phyloP scores from a whole-genome alignment of 225 moss, liverwort and hornwort species.

The Pseudoscleropodium purum region DNA sequence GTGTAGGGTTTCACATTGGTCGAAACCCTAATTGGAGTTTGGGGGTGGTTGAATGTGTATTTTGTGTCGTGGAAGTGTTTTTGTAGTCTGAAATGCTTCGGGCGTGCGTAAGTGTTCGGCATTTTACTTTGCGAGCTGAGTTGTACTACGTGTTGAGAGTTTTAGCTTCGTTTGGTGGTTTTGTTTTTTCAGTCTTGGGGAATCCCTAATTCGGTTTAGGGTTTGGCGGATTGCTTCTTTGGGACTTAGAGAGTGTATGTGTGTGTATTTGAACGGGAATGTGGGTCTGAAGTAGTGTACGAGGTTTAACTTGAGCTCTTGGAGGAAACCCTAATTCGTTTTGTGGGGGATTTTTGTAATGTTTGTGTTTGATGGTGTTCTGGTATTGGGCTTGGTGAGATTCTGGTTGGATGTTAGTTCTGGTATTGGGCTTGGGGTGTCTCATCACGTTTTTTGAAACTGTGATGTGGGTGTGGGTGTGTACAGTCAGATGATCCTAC shows the following conservation, averaged over 20 bases:
- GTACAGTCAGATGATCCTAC: conserved; percentile 77
- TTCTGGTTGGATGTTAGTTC: neutral
- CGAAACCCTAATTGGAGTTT: conserved; percentile 1
- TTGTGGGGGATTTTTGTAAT: neutral
- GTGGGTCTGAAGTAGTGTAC: neutral
- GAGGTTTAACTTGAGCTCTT: neutral
- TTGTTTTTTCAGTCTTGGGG: neutral
- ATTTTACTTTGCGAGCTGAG: neutral
- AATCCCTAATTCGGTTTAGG: neutral
- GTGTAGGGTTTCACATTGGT: neutral
- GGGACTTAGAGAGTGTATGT: too few relatives aligned
- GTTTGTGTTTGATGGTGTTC: neutral
- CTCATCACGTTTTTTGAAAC: neutral
- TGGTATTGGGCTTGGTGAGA: neutral
- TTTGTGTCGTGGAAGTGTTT: neutral
- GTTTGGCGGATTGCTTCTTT: neutral
- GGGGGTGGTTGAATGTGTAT: neutral
- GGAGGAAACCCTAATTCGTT: neutral
- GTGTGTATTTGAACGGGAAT: neutral
- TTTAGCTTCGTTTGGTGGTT: neutral
- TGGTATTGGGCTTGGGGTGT: neutral
- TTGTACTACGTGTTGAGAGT: neutral
- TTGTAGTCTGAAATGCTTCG: neutral
- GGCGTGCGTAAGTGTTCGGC: neutral
- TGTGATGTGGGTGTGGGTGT: neutral